A percentile compares a stretch with the other conserved stretches of the same genome.
phyloP scores from a whole-genome alignment of 2,329 filamentous ascomycete species.

The Penicillium concentricum region DNA sequence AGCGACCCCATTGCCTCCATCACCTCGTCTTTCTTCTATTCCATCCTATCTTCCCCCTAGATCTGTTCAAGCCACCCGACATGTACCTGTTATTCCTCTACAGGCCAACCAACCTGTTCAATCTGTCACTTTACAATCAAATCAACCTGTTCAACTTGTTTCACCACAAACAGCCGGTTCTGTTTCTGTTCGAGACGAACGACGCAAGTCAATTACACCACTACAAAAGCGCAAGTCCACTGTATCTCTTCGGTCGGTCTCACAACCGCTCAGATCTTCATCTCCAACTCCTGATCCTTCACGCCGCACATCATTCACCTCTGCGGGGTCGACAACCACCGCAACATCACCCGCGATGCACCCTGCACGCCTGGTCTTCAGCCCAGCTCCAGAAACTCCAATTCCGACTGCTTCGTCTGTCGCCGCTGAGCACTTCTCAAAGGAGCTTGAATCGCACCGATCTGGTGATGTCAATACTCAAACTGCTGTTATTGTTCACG shows the following conservation, averaged over 20 bases:
- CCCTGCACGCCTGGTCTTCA: conserved; percentile 25
- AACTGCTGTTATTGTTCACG: conserved; percentile 82
- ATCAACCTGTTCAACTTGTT: neutral
- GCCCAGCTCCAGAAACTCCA: conserved; percentile 22
- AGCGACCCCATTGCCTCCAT: conserved; percentile 24
- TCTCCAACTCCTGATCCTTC: conserved; percentile 35
- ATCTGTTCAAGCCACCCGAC: neutral
- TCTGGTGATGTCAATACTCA: conserved; percentile 47
- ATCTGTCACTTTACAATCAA: conserved; percentile 15
- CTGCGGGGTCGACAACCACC: conserved; percentile 26
- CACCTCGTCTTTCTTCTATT: conserved; percentile 20
- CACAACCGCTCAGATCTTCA: conserved; percentile 25
- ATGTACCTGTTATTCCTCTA: neutral
- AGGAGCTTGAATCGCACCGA: conserved; percentile 66
- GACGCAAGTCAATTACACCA: conserved; percentile 34
- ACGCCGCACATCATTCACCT: conserved; percentile 35
- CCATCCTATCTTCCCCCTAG: neutral
- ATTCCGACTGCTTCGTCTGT: conserved; percentile 54
- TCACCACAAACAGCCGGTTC: conserved; percentile 21
- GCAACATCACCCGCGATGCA: conserved; percentile 27
- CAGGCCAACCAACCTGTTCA: conserved; percentile 20
- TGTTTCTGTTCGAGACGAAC: conserved; percentile 38
- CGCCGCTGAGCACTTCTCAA: conserved; percentile 66
- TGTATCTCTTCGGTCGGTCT: conserved; percentile 38
- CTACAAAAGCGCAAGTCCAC: conserved; percentile 41